Evolutionary conservation across 2,329 filamentous ascomycete genomes (phyloP).

Genomic region (Scedosporium aurantiacum): DNA sequence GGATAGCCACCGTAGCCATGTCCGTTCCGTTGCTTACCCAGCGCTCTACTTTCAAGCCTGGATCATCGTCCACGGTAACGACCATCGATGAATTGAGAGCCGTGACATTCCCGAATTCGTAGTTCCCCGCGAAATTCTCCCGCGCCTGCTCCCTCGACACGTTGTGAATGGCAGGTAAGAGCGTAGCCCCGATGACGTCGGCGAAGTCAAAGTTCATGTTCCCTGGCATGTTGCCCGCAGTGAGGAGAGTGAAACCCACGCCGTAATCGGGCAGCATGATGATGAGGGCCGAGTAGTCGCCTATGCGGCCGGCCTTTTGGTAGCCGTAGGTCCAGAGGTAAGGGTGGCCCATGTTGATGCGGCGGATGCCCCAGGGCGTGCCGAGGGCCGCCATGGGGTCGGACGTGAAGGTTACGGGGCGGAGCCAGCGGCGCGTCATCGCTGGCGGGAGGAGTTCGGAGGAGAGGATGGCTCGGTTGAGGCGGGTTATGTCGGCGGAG

Average conservation of each 20-base stretch:
- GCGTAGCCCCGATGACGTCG: background rate
- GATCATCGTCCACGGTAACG: constrained; percentile 2
- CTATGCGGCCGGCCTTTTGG: constrained; percentile 8
- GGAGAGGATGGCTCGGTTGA: constrained; percentile 25
- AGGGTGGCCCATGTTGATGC: constrained; percentile 8
- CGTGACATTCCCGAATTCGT: background rate
- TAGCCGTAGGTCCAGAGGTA: constrained; percentile 7
- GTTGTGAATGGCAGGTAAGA: constrained; percentile 5
- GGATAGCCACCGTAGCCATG: background rate
- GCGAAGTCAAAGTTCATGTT: constrained; percentile 9
- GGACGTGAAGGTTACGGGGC: constrained; percentile 22
- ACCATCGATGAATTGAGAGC: constrained; percentile 1
- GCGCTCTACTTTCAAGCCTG: background rate
- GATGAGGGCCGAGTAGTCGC: constrained; percentile 7
- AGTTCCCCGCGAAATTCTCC: background rate
- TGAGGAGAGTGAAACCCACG: constrained; percentile 6
- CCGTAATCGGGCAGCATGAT: constrained; percentile 8
- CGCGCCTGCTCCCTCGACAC: background rate
- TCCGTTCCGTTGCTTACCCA: constrained; percentile 7
- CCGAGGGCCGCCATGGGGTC: constrained; percentile 22
- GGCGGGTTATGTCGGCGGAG: constrained; percentile 20
- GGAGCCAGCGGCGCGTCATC: constrained; percentile 26
- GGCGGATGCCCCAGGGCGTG: constrained; percentile 30
- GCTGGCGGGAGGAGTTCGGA: constrained; percentile 19
- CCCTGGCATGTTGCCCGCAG: constrained; percentile 6